Percentiles rank a stretch among this genome's conserved stretches.
These are phyloP conservation scores for Mortierella sp. DNA, from an alignment of 371 early-diverging fungal species.

Conservation along the genomic window DNA sequence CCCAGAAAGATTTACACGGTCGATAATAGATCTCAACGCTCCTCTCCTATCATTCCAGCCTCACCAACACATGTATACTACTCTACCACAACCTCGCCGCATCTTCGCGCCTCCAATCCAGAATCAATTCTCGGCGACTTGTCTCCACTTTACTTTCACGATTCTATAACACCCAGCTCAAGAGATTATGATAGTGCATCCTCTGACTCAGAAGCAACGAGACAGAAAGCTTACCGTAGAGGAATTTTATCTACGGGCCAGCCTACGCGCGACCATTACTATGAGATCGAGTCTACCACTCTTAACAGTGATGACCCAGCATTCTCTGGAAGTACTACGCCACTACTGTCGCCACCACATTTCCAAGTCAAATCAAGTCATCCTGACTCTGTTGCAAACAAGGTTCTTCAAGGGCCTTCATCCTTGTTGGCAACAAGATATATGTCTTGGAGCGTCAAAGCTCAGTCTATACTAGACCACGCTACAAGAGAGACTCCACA, in stretches of 20 bases:
- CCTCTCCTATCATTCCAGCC: conserved; percentile 51
- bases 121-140: conserved; percentile 54
- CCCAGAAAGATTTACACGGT: conserved; percentile 56
- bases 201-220: conserved; percentile 48
- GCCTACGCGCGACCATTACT: conserved; percentile 42
- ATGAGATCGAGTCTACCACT: conserved; percentile 53
- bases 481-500: conserved; percentile 12
- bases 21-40: conserved; percentile 45
- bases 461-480: conserved; percentile 53
- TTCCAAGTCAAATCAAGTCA: conserved; percentile 9
- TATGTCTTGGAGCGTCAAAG: conserved; percentile 56
- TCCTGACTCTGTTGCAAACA: conserved; percentile 36
- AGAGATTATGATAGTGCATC: conserved; percentile 56
- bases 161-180: conserved; percentile 44
- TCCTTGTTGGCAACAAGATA: conserved; percentile 39
- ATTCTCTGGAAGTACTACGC: conserved; percentile 54
- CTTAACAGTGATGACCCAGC: conserved; percentile 51
- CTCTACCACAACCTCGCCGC: conserved; percentile 48
- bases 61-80: conserved; percentile 56
- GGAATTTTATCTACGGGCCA: conserved; percentile 47
- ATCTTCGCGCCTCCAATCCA: conserved; percentile 45
- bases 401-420: conserved; percentile 47
- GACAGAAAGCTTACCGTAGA: conserved; percentile 33
- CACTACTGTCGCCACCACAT: conserved; percentile 32
- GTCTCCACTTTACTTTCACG: conserved; percentile 54